A percentile compares a stretch with the other conserved stretches of the same genome.
Conservation (phyloP, 176 grass and related monocot genomes). For the Pharus latifolius region DNA sequence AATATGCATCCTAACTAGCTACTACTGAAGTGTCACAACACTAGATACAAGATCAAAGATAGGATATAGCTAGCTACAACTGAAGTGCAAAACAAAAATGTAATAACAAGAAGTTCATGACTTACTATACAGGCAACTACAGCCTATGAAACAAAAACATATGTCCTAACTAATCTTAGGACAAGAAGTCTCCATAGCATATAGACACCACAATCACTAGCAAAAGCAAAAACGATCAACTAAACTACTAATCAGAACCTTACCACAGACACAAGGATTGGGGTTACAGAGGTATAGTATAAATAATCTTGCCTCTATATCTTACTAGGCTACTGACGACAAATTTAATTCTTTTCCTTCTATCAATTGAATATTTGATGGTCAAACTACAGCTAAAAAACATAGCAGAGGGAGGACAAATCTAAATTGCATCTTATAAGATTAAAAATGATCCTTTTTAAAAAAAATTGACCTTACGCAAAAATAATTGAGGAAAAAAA, state of each 20-base stretch:
- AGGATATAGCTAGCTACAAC: no score
- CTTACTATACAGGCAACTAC: background rate
- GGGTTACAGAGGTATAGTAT: background rate
- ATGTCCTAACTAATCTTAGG: background rate
- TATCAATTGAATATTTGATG: slow-evolving; percentile 1
- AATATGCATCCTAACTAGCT: background rate
- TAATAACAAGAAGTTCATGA: background rate
- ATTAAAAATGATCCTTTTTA: background rate
- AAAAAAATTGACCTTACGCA: slow-evolving; percentile 8
- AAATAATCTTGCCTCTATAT: background rate
- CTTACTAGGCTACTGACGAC: background rate
- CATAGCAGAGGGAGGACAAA: background rate
- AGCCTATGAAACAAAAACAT: background rate
- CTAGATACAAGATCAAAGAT: background rate
- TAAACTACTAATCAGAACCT: no score
- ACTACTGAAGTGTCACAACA: no score
- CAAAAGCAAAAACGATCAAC: background rate
- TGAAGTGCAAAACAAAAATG: no score
- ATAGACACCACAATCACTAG: background rate
- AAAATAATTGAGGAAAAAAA: slow-evolving; percentile 16
- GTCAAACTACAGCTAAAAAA: background rate
- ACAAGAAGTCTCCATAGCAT: background rate
- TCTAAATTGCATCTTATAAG: background rate
- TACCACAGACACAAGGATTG: background rate
- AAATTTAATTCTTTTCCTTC: background rate